Evolutionary conservation across 2,329 filamentous ascomycete species (phyloP), one percentile per base, ranked within the genome.

Genomic region (Apiospora pterosperma): DNA sequence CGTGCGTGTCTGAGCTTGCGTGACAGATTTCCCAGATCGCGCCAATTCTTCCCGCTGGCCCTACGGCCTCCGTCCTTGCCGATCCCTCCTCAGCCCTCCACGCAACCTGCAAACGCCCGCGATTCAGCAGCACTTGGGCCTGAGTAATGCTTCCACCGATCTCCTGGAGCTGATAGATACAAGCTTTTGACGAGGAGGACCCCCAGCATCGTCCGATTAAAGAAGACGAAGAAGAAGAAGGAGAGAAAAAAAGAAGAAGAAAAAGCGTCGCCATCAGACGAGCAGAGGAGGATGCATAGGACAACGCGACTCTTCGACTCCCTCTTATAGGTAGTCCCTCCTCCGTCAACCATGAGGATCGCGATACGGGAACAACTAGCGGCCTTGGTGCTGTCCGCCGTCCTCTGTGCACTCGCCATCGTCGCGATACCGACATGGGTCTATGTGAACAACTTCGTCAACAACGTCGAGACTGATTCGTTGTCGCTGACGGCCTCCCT

Each of bases 291-390:
- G 66, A 79, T 79, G 77, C 73, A 71, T 71, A 64, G 67, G 63
- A 65, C 66, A 67, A 70, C 63, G 68, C 66, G 63, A 34, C 65
- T 64, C 62, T 67, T 63, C 65, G 67, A 66, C 70, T 69, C 69
- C 67, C 68, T 71, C 59, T 68, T 67, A 69, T 77, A 77, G 73
- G 70, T 74, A 62, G 39, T 42, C 60, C 39, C n/a, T 39, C 60
- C n/a, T 23, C 16, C 65, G 70, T n/a, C 69, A 71, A 73, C 61
- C 72, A 95, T 97, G 92, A 88, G 93, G 77, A 88, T 97, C 76
- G 90, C 91, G 65, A 97, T 97, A 73, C 87, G 93, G 70, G 90
- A 94, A 80, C 94, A 97, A 85, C 85, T 97, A 71, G 92, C 88
- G 69, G 84, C 89, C 76, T 84, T 97, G 68, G 92, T 97, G 72